These are phyloP conservation scores for Wallemia ichthyophaga DNA, from an alignment of 1,284 basidiomycete species.

Conservation along the genomic window DNA sequence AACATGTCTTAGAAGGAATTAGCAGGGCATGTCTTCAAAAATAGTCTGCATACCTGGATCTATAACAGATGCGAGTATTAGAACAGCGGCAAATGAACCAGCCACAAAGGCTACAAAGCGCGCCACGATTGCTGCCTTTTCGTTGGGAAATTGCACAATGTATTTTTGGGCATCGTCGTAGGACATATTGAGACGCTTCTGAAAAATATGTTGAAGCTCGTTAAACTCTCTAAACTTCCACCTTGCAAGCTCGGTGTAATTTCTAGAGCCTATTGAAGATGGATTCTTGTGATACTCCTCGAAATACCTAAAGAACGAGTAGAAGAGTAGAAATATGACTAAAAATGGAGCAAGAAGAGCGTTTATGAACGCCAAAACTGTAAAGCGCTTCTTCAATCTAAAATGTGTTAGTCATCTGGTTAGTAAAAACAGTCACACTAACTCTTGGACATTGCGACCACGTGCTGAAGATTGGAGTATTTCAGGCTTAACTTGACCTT, in stretches of 20 bases:
- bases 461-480: not conserved
- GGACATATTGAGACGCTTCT: conserved; percentile 51
- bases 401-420: not conserved
- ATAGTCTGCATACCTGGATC: conserved; percentile 28
- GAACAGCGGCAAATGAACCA: conserved; percentile 81
- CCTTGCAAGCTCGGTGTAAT: conserved; percentile 75
- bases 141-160: conserved; percentile 90
- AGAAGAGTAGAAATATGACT: conserved; percentile 80
- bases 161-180: conserved; percentile 77
- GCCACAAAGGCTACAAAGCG: conserved; percentile 87
- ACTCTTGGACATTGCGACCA: conserved; percentile 1
- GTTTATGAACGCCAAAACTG: conserved; percentile 88
- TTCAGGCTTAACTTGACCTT: conserved; percentile 37
- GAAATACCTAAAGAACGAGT: conserved; percentile 98
- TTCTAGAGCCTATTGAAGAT: conserved; percentile 62
- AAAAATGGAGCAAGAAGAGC: conserved; percentile 89
- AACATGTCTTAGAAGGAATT: conserved; percentile 30
- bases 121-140: conserved; percentile 44
- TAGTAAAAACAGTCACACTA: conserved; percentile 2
- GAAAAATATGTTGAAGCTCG: conserved; percentile 78
- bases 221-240: conserved; percentile 99
- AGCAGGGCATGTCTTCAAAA: not conserved
- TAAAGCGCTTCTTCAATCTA: conserved; percentile 53
- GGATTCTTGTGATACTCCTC: conserved; percentile 98
- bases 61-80: conserved; percentile 61